Base-by-base conservation (phyloP, 441 rosid genomes). In the Kokia cookei region DNA sequence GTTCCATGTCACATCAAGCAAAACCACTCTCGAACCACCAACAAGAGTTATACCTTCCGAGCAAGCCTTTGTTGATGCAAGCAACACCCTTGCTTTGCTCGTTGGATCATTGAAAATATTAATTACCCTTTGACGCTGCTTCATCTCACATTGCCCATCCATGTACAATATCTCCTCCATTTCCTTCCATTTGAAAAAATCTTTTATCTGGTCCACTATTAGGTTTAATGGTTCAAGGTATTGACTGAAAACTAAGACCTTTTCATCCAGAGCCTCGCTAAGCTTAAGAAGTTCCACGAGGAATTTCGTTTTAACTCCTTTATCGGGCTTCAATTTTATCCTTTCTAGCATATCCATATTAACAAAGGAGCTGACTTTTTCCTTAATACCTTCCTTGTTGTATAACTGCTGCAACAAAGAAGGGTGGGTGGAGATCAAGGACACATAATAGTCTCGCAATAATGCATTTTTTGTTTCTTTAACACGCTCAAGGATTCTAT, bases 1-100 rank as follows among this genome's bases (percentile, higher is more conserved):
- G 69, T 93, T 93, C 98, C 98, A 91, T 11, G 86, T 84, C 11
- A 90, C 94, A 70, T 91, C 98, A 3, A 93, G 88, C 54, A 93
- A 74, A 27, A 93, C 82, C 29, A 90, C 93, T 80, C 98, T 84
- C 0, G 96, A 93, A 27, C 93, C 97, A 0, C 97, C 98, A 26
- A 90, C 90, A 3, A 94, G 92, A 74, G 71, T 86, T 14, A 91
- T 94, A 15, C 98, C 98, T 70, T 92, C 97, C 0, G 84, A 87
- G 76, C 97, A 92, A 3, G 98, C 94, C 78, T 26, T 88, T 37
- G 75, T 90, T 10, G 97, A 90, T 59, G 98, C 97, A 61, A 92
- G 88, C 80, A 94, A 53, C 70, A 94, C 91, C 83, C 79, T 88
- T 26, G 87, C 73, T 65, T 82, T 71, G 54, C 87, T 89, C 5